Conservation (phyloP, 2,329 filamentous ascomycete species). For the Paraphaeosphaeria sporulosa region DNA sequence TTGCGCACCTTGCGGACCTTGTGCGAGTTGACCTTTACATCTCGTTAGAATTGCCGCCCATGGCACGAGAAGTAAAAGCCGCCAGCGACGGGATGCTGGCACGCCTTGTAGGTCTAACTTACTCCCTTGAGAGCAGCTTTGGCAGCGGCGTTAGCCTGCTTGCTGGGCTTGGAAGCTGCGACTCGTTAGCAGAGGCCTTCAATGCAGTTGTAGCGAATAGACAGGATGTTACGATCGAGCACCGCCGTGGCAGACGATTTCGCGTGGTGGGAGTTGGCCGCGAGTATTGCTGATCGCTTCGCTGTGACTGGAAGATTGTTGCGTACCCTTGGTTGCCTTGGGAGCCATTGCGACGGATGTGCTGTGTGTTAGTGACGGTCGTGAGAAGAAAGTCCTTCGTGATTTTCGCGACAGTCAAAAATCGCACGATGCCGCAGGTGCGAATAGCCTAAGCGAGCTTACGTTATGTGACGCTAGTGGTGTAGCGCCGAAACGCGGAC, state of each 20-base stretch:
- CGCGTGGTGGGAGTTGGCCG: background rate
- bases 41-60: constrained; percentile 48
- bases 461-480: constrained; percentile 5
- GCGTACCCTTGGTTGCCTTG: constrained; percentile 50
- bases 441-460: constrained; percentile 20
- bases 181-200: constrained; percentile 33
- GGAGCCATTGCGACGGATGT: constrained; percentile 49
- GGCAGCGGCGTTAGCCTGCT: constrained; percentile 88
- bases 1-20: constrained; percentile 92
- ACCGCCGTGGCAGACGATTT: background rate
- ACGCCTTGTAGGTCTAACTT: constrained; percentile 63
- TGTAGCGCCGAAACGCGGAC: constrained; percentile 28
- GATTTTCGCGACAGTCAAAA: constrained; percentile 24
- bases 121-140: constrained; percentile 97
- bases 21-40: constrained; percentile 71
- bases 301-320: background rate
- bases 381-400: constrained; percentile 24
- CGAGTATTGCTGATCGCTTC: constrained; percentile 8
- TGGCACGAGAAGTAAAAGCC: constrained; percentile 55
- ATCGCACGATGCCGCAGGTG: constrained; percentile 19
- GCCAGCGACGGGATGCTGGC: constrained; percentile 62
- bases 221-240: constrained; percentile 5
- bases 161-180: constrained; percentile 65
- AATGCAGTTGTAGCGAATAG: background rate
- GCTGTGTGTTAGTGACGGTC: constrained; percentile 20